Evolutionary conservation across 2,329 filamentous ascomycete genomes (phyloP), one percentile per base, ranked within the genome.

Genomic region (Pestalotiopsis sp.): DNA sequence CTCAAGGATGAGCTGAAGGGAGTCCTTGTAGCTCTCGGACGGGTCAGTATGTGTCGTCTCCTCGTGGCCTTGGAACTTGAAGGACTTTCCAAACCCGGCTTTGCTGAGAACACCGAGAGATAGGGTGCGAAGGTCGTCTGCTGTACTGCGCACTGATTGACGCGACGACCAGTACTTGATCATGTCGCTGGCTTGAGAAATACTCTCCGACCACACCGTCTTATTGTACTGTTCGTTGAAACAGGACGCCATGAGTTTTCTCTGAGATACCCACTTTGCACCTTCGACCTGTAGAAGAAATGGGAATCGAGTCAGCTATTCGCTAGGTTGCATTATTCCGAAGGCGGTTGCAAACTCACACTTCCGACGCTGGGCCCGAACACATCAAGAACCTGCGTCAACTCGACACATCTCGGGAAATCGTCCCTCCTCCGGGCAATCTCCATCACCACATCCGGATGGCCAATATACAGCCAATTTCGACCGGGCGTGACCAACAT

Each of bases 1-100:
- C 20, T 78, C 78, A 2, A 79, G 36, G 12, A 79, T 73, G 0
- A 68, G 68, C 56, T 76, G 70, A 3, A 80, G 67, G 0, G 78
- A 75, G n/a, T 49, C 25, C 20, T 57, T 45, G 20, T 49, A 68
- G 59, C 59, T 64, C 1, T 5, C 12, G 1, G 59, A 58, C 17
- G 45, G 41, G 27, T 57, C 20, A 2, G 20, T 20, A 11, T 20
- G 9, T 11, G 23, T 27, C 13, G 25, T 69, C 49, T 71, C 68
- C 11, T 72, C 69, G 45, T 69, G 66, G 11, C 70, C 71, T 23
- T 60, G 41, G 13, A 72, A 72, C 36, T 36, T 25, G 57, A 68
- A 72, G 0, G 70, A 72, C 57, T 72, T 66, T 0, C 71, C 69
- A 41, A 72, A 71, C 2, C 70, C 60, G 4, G 70, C 70, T 9